A percentile compares a stretch with the other conserved stretches of the same genome.
phyloP scores from a whole-genome alignment of 1,284 basidiomycete species.

The Pyrrhoderma lamaoense region DNA sequence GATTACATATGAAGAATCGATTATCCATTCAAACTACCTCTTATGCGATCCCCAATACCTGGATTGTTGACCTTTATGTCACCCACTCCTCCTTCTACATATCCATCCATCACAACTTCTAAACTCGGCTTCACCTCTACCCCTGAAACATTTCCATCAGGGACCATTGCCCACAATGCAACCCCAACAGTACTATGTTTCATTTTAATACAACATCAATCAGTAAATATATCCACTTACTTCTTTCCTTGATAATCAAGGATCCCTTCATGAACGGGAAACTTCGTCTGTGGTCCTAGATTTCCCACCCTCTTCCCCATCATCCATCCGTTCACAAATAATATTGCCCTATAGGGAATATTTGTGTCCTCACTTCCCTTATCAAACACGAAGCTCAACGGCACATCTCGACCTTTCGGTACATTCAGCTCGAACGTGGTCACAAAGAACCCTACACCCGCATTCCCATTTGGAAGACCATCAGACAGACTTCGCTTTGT shows the following conservation, averaged over 20 bases:
- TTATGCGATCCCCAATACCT: not conserved
- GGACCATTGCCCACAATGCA: constrained; percentile 60
- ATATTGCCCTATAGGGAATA: constrained; percentile 60
- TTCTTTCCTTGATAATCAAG: constrained; percentile 63
- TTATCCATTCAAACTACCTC: too few species aligned
- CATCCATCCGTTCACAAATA: constrained; percentile 84
- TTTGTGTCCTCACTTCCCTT: constrained; percentile 28
- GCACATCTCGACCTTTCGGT: constrained; percentile 51
- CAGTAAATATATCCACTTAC: constrained; percentile 34
- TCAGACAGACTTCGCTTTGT: constrained; percentile 39
- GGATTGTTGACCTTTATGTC: constrained; percentile 53
- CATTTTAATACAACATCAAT: not conserved
- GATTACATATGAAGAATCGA: too few species aligned
- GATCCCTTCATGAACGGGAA: constrained; percentile 74
- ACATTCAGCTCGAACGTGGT: constrained; percentile 60
- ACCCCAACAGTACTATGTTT: constrained; percentile 57
- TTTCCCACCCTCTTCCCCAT: constrained; percentile 72
- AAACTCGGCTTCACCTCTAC: constrained; percentile 35
- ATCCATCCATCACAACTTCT: constrained; percentile 45
- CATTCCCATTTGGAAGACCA: constrained; percentile 46
- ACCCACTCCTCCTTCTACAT: constrained; percentile 61
- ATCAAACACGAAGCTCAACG: constrained; percentile 64
- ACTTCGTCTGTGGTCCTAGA: constrained; percentile 71
- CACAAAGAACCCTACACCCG: constrained; percentile 75
- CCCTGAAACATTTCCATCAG: constrained; percentile 33